A percentile compares a stretch with the other conserved stretches of the same genome.
phyloP scores from a whole-genome alignment of 257 asterid genomes.

The Plantago ovata region DNA sequence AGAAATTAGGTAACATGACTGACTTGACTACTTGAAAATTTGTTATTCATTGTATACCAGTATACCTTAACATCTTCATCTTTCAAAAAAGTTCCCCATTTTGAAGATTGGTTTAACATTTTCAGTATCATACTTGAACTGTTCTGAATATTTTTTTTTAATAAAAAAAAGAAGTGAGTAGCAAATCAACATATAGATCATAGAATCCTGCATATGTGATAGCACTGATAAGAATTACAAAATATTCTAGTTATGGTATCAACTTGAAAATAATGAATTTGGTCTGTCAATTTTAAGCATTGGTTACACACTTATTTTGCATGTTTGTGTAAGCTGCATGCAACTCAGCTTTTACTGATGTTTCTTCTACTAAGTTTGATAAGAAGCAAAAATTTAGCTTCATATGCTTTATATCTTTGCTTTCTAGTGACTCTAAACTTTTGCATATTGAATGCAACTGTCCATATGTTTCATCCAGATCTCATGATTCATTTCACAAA shows the following conservation, averaged over 20 bases:
- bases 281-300: not conserved
- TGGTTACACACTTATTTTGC: not conserved
- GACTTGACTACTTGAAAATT: not conserved
- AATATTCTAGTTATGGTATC: not conserved
- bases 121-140: no score
- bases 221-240: not conserved
- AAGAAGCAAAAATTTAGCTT: not conserved
- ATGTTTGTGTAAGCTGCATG: not conserved
- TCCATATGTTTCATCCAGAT: no score
- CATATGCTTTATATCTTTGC: not conserved
- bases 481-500: no score
- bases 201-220: not conserved
- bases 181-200: not conserved
- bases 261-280: no score
- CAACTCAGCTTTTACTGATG: not conserved
- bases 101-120: no score
- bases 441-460: no score
- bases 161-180: not conserved
- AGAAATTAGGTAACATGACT: conserved; percentile 63
- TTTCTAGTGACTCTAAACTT: not conserved
- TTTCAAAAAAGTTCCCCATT: no score
- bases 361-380: conserved; percentile 5
- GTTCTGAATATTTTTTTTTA: no score
- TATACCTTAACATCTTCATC: no score
- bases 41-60: not conserved